Percentiles rank a stretch among this genome's conserved stretches.
These are phyloP conservation scores for Thielaviopsis populi DNA, from an alignment of 2,329 filamentous ascomycete species.

Conservation along the genomic window DNA sequence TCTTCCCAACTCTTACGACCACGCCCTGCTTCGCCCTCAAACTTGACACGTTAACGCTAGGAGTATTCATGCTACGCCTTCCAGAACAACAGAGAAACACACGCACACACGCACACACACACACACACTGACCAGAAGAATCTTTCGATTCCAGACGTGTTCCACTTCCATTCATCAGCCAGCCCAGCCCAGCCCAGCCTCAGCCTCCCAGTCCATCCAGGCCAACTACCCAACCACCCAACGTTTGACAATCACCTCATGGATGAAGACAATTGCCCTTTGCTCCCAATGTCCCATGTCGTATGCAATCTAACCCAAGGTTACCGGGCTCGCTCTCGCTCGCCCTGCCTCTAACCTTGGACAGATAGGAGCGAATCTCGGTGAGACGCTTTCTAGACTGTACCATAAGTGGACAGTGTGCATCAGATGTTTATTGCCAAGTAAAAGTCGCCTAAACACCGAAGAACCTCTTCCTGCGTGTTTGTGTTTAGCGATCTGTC, in stretches of 20 bases:
- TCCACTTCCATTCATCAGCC: not conserved
- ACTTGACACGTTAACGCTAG: not conserved
- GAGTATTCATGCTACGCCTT: not conserved
- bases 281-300: not conserved
- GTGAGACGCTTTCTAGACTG: not conserved
- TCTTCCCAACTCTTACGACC: not conserved
- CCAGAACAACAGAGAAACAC: not conserved
- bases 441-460: not conserved
- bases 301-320: not conserved
- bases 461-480: not conserved
- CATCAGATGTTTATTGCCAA: not conserved
- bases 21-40: not conserved
- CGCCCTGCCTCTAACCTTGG: not conserved
- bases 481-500: not conserved
- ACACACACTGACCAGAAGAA: not conserved
- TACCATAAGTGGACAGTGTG: not conserved
- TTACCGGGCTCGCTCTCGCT: too few species aligned
- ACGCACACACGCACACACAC: not conserved
- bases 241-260: slow-evolving; percentile 3
- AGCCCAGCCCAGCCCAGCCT: too few species aligned
- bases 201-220: too few species aligned
- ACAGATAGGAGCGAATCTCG: not conserved
- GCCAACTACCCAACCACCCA: not conserved
- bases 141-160: slow-evolving; percentile 1
- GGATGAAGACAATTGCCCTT: not conserved